Conservation (phyloP, 805 yeast genomes). For the Kuraishia ogatae region DNA sequence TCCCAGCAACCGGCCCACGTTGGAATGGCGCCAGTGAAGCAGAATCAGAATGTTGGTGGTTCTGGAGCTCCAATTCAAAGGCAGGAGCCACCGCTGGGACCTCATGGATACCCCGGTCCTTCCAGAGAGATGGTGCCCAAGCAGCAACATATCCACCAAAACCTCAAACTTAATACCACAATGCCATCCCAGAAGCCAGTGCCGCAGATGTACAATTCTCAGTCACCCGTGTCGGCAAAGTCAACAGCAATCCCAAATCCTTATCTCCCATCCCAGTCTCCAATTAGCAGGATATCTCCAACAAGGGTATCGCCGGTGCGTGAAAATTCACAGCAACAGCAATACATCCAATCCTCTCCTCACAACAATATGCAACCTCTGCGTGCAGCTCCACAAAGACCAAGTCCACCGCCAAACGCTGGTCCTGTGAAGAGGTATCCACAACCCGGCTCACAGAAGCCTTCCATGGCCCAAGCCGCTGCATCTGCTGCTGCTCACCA, state of each 20-base stretch:
- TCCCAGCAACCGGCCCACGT: slow-evolving; percentile 11
- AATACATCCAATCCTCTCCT: neutral
- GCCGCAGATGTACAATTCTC: neutral
- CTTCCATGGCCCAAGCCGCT: neutral
- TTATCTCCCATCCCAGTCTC: neutral
- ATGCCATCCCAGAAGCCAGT: neutral
- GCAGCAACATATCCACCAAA: neutral
- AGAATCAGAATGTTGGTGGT: slow-evolving; percentile 14
- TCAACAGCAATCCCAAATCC: neutral
- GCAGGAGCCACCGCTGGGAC: neutral
- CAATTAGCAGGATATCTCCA: neutral
- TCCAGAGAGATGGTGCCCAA: neutral
- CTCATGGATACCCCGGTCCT: neutral
- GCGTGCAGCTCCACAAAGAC: neutral
- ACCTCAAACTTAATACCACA: neutral
- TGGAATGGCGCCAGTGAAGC: neutral
- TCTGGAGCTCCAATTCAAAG: slow-evolving; percentile 1
- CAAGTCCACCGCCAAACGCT: neutral
- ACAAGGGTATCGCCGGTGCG: neutral
- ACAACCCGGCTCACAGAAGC: neutral
- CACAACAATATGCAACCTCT: neutral
- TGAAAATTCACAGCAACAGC: neutral
- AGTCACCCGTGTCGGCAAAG: neutral
- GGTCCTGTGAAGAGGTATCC: neutral
- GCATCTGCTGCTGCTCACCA: neutral